Evolutionary conservation across 768 basidiomycete species (phyloP).

Genomic region (Lactifluus hygrophoroides): DNA sequence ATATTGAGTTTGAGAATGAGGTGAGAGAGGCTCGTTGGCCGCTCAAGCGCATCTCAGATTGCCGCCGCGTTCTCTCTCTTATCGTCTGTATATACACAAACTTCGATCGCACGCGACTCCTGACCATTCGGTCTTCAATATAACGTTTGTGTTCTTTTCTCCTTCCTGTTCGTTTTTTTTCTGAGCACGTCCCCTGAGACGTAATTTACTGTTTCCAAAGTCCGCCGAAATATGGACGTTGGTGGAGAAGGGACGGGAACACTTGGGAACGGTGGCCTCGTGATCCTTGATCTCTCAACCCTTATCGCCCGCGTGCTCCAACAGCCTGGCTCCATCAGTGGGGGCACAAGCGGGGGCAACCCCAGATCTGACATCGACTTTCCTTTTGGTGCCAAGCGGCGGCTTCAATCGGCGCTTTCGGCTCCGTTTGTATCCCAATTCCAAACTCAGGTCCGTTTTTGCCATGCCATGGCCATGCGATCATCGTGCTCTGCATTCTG

Average conservation of each 20-base stretch:
- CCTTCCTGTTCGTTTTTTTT: neutral
- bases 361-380: constrained; percentile 6
- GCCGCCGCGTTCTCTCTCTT: constrained; percentile 5
- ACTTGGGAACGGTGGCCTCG: constrained; percentile 8
- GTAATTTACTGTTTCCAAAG: constrained; percentile 9
- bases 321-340: constrained; percentile 3
- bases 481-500: neutral
- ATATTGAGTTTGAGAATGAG: neutral
- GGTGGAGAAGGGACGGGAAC: neutral
- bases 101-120: constrained; percentile 6
- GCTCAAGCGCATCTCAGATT: constrained; percentile 12
- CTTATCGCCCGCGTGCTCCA: constrained; percentile 13
- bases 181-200: constrained; percentile 2
- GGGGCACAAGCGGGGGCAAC: neutral
- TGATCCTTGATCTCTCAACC: constrained; percentile 13
- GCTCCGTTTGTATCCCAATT: neutral
- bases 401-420: constrained; percentile 3
- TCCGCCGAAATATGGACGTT: neutral
- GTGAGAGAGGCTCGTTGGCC: neutral
- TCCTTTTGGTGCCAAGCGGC: neutral
- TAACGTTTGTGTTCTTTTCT: neutral
- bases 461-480: neutral
- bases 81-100: neutral
- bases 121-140: constrained; percentile 2
- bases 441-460: neutral